These are phyloP conservation scores for Phaeosphaeria sp. DNA, from an alignment of 2,329 filamentous ascomycete genomes.

Conservation along the genomic window DNA sequence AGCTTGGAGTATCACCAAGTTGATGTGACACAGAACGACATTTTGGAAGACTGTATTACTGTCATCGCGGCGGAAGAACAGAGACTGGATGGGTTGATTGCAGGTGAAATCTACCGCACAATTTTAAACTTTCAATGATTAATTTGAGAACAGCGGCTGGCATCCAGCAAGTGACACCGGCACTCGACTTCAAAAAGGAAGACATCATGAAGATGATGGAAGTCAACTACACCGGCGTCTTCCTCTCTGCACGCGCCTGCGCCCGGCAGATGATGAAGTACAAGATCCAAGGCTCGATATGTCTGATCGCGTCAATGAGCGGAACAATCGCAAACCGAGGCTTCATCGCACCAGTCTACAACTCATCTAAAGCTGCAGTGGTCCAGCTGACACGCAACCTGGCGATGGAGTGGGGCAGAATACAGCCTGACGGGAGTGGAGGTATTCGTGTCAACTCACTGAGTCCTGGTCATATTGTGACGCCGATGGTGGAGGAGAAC, in stretches of 20 bases:
- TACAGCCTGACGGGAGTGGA: slow-evolving; percentile 57
- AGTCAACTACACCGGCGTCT: slow-evolving; percentile 65
- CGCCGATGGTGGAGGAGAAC: slow-evolving; percentile 80
- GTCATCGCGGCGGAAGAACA: slow-evolving; percentile 72
- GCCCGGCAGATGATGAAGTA: slow-evolving; percentile 68
- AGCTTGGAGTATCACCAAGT: slow-evolving; percentile 76
- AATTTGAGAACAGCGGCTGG: slow-evolving; percentile 59
- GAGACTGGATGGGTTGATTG: slow-evolving; percentile 77
- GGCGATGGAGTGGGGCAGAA: slow-evolving; percentile 69
- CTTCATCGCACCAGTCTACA: slow-evolving; percentile 71
- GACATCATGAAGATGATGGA: slow-evolving; percentile 66
- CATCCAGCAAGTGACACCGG: slow-evolving; percentile 80
- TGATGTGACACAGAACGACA: slow-evolving; percentile 75
- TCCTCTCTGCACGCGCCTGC: slow-evolving; percentile 66
- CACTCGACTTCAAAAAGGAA: slow-evolving; percentile 73
- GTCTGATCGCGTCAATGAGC: slow-evolving; percentile 68
- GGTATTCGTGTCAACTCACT: slow-evolving; percentile 81
- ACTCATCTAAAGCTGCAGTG: slow-evolving; percentile 76
- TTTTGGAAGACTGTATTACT: slow-evolving; percentile 70
- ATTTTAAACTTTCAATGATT: too few species aligned
- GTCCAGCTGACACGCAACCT: slow-evolving; percentile 73
- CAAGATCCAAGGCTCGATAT: slow-evolving; percentile 64
- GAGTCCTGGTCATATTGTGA: slow-evolving; percentile 79
- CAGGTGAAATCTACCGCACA: too few species aligned
- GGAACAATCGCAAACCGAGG: slow-evolving; percentile 68